phyloP scores from a whole-genome alignment of 208 protist genomes.

The Willaertia magna region DNA sequence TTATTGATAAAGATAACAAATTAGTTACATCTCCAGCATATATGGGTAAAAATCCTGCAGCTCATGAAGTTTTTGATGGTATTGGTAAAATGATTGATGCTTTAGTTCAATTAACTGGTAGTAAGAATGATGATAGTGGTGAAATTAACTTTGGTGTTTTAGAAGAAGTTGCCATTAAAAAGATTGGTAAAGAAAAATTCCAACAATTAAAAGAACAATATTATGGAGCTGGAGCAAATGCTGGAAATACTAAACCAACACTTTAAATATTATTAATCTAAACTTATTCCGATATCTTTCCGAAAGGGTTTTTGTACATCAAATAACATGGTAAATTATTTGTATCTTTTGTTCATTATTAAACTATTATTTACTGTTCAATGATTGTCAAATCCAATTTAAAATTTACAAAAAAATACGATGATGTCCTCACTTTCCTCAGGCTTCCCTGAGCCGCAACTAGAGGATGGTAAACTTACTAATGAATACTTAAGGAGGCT shows the following conservation, averaged over 20 bases:
- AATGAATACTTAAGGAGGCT: neutral
- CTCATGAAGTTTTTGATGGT: constrained; percentile 8
- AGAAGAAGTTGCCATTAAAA: neutral
- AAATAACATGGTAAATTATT: no score
- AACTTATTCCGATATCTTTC: no score
- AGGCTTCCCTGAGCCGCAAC: no score
- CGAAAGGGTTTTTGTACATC: no score
- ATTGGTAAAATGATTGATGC: neutral
- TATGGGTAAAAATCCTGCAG: neutral
- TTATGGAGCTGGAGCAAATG: no score
- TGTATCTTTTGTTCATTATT: no score
- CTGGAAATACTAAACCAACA: no score
- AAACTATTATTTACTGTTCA: no score
- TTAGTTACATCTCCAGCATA: constrained; percentile 18
- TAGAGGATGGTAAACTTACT: neutral
- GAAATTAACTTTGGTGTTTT: neutral
- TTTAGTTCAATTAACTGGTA: neutral
- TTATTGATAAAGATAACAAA: constrained; percentile 13
- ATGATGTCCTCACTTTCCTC: no score
- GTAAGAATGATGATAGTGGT: neutral
- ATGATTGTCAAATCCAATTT: no score
- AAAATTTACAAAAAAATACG: no score
- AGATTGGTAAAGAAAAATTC: neutral
- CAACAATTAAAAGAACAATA: neutral
- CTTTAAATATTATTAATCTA: no score